These are phyloP conservation scores for Erucastrum elatum DNA, from an alignment of 345 rosid genomes.

Conservation along the genomic window DNA sequence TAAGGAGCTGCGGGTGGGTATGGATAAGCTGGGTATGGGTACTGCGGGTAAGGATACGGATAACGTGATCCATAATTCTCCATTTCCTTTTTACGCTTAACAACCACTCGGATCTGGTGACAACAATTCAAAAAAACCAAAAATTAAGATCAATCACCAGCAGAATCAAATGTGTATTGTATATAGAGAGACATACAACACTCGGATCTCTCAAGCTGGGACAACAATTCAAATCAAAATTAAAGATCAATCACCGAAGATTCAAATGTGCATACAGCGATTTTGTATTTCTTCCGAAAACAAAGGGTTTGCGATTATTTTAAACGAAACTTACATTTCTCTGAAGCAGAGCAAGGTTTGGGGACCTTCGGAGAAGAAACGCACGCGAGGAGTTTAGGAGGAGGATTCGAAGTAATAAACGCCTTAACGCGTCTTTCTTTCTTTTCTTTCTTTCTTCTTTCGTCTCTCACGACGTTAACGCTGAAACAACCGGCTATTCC, in stretches of 20 bases:
- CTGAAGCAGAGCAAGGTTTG: background rate
- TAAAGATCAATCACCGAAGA: background rate
- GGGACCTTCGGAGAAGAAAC: constrained; percentile 7
- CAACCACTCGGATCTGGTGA: background rate
- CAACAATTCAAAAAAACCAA: background rate
- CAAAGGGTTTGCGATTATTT: background rate
- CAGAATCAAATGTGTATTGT: too few species aligned
- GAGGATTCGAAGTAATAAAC: background rate
- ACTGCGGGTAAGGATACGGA: constrained; percentile 50
- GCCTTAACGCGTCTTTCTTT: background rate
- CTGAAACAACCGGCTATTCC: constrained; percentile 8
- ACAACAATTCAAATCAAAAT: too few species aligned
- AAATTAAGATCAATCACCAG: background rate
- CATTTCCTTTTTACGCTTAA: background rate
- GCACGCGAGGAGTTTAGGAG: background rate
- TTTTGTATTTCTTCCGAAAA: background rate
- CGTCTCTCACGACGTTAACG: background rate
- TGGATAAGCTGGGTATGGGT: constrained; percentile 46
- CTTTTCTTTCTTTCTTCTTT: background rate
- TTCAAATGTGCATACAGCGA: background rate
- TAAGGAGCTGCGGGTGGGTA: constrained; percentile 43
- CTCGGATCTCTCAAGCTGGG: too few species aligned
- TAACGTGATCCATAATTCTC: constrained; percentile 31
- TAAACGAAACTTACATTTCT: background rate
- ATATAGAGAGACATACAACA: too few species aligned